phyloP scores from a whole-genome alignment of 176 grass and related monocot species.

The Zizania latifolia region DNA sequence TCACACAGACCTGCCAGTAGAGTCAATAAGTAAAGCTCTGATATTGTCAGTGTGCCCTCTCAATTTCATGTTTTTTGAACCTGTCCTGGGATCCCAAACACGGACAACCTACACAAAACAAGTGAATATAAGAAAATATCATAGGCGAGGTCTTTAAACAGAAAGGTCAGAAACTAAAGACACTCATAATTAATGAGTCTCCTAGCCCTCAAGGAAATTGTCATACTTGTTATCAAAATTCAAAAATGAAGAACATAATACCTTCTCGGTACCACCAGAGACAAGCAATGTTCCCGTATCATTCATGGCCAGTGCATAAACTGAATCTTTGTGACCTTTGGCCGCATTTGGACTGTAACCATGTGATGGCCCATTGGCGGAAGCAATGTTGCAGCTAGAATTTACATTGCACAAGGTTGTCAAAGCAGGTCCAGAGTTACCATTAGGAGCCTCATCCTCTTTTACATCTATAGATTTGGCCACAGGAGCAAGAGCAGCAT shows the following conservation, averaged over 20 bases:
- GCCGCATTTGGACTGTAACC: constrained; percentile 73
- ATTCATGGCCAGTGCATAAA: constrained; percentile 97
- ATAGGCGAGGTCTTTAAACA: neutral
- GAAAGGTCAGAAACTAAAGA: neutral
- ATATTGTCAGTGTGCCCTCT: constrained; percentile 96
- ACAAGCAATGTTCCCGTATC: constrained; percentile 79
- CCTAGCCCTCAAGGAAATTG: neutral
- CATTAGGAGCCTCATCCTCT: constrained; percentile 75
- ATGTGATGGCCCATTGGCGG: constrained; percentile 57
- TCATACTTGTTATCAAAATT: neutral
- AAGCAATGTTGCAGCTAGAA: constrained; percentile 51
- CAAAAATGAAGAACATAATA: constrained; percentile 24
- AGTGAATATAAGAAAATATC: neutral
- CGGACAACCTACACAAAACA: constrained; percentile 69
- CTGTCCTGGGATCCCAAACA: constrained; percentile 84
- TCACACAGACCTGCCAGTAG: constrained; percentile 71
- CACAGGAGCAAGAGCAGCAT: constrained; percentile 67
- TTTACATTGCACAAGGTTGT: constrained; percentile 57
- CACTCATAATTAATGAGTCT: neutral
- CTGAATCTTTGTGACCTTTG: constrained; percentile 96
- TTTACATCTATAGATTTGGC: constrained; percentile 61
- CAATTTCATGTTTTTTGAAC: constrained; percentile 88
- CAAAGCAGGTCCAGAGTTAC: constrained; percentile 54
- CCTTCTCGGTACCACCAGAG: constrained; percentile 97
- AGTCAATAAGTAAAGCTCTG: constrained; percentile 86